Evolutionary conservation across 2,329 filamentous ascomycete species (phyloP).

Genomic region (Ophiosphaerella korrae): DNA sequence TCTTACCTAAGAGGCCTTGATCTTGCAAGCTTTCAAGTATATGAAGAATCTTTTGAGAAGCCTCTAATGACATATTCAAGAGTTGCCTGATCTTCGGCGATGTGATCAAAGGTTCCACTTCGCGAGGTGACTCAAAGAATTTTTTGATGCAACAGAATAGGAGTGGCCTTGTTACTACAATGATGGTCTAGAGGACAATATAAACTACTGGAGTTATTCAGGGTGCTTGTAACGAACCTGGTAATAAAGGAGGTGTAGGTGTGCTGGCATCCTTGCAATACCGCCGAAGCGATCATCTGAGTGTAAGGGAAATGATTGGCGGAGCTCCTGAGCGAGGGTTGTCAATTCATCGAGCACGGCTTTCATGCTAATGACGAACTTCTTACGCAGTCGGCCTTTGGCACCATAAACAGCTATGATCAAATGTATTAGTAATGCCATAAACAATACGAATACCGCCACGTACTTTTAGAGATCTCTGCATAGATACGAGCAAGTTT

Average conservation of each 20-base stretch:
- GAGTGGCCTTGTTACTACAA: conserved; percentile 50
- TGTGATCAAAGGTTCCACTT: conserved; percentile 38
- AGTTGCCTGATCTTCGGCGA: conserved; percentile 48
- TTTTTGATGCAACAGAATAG: conserved; percentile 52
- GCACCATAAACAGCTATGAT: conserved; percentile 50
- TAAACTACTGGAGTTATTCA: neutral
- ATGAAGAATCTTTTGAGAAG: conserved; percentile 51
- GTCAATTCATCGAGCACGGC: conserved; percentile 47
- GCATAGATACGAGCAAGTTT: conserved; percentile 53
- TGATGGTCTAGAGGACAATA: conserved; percentile 43
- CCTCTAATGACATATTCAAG: conserved; percentile 52
- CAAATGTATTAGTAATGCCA: neutral
- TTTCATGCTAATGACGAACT: conserved; percentile 45
- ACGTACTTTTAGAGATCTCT: conserved; percentile 53
- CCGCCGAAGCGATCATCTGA: conserved; percentile 45
- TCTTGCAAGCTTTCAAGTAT: conserved; percentile 52
- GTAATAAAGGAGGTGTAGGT: conserved; percentile 45
- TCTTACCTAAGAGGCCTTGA: conserved; percentile 55
- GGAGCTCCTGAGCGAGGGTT: conserved; percentile 49
- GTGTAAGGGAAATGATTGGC: conserved; percentile 45
- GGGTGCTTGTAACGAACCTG: conserved; percentile 33
- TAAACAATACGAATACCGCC: neutral
- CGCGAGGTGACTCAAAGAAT: conserved; percentile 33
- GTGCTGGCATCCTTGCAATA: conserved; percentile 51
- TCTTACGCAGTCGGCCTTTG: conserved; percentile 54